Conservation (phyloP, 192 early-diverging fungal species). For the Podila clonocystis region DNA sequence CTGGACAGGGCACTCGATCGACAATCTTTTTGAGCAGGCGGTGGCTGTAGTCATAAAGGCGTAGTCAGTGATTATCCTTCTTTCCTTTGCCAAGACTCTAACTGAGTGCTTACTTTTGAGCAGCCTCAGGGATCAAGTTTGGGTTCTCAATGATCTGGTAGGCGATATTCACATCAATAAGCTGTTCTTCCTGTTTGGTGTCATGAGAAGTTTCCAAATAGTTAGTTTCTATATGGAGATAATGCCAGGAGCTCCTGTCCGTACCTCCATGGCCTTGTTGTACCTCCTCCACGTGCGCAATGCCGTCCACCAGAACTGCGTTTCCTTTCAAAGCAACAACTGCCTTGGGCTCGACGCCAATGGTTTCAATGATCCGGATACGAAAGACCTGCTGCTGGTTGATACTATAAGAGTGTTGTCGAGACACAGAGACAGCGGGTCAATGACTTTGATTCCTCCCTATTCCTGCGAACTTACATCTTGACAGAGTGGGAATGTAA, state of each 20-base stretch:
- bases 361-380: constrained; percentile 38
- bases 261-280: no score
- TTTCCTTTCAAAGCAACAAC: constrained; percentile 48
- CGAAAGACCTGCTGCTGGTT: constrained; percentile 32
- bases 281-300: constrained; percentile 38
- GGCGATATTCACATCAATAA: constrained; percentile 18
- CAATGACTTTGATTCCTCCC: not conserved
- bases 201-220: no score
- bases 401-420: constrained; percentile 15
- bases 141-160: constrained; percentile 31
- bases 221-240: no score
- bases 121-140: constrained; percentile 19
- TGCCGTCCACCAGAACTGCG: constrained; percentile 37
- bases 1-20: constrained; percentile 22
- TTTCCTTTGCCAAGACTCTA: not conserved
- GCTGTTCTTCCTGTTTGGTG: constrained; percentile 21
- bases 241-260: no score
- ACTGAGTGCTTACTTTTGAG: constrained; percentile 7
- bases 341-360: constrained; percentile 21
- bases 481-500: not conserved
- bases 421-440: not conserved
- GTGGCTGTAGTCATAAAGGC: constrained; percentile 6
- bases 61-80: not conserved
- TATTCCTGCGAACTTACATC: no score
- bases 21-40: constrained; percentile 40